Percentiles rank a stretch among this genome's conserved stretches.
phyloP scores from a whole-genome alignment of 352 stramenopile species.

The Phytophthora tubulina region DNA sequence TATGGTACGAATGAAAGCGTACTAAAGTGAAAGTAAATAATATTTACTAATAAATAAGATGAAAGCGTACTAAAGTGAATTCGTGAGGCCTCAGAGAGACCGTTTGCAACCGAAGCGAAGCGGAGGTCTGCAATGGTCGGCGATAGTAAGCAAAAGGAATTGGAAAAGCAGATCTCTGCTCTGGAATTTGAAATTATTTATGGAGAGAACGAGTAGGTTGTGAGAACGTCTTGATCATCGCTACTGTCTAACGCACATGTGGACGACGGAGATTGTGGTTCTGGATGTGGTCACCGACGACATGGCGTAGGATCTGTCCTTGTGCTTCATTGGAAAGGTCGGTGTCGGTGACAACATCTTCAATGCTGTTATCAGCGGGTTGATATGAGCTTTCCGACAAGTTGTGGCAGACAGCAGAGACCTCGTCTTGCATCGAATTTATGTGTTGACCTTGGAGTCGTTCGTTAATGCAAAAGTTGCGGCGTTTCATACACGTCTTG shows the following conservation, averaged over 20 bases:
- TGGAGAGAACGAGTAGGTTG: not conserved
- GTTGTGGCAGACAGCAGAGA: not conserved
- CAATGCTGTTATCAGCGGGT: not conserved
- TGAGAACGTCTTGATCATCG: not conserved
- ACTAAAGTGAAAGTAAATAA: too few species aligned
- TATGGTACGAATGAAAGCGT: too few species aligned
- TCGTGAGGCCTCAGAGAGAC: too few species aligned
- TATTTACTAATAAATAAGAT: too few species aligned
- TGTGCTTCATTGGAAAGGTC: not conserved
- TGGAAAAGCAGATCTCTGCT: not conserved
- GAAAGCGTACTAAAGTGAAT: too few species aligned
- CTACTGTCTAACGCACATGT: not conserved
- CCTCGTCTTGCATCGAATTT: not conserved
- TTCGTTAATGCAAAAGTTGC: not conserved
- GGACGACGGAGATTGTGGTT: slow-evolving; percentile 5
- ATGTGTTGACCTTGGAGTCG: not conserved
- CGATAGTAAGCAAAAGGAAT: not conserved
- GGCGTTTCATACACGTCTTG: not conserved
- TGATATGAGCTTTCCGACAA: not conserved
- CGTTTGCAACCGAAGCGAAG: too few species aligned
- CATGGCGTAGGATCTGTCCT: slow-evolving; percentile 1
- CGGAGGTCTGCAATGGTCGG: too few species aligned
- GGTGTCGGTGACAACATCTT: not conserved
- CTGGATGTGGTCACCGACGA: slow-evolving; percentile 3
- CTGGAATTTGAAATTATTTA: not conserved